Evolutionary conservation across 2,329 filamentous ascomycete genomes (phyloP), one percentile per base, ranked within the genome.

Genomic region (Pyricularia pennisetigena): DNA sequence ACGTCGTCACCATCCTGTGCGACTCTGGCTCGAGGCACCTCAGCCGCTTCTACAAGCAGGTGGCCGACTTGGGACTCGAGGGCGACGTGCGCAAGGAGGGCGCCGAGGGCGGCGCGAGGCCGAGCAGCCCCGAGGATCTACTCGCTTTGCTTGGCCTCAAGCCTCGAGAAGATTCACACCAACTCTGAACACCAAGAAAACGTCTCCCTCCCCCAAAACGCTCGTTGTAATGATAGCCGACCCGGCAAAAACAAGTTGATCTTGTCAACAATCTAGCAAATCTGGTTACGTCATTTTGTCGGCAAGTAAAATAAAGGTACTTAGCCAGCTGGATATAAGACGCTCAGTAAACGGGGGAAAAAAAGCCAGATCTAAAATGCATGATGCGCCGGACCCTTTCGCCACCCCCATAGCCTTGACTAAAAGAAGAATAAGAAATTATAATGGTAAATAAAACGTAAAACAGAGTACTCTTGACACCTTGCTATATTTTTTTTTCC

Each of bases 11-110:
- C 0, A 82, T 96, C n/a, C 79, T 95, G 8, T 95, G 92, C 77
- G 92, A 96, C 79, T 88, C 86, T n/a, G 90, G 92, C n/a, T 88
- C 88, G 10, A 84, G 92, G 71, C 92, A 95, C 77, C 78, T 95
- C 67, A 93, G 90, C 79, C 94, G 94, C 78, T 94, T 96, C 75
- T 95, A 91, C 90, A 91, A 89, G 74, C 82, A 85, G 71, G 86
- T 92, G 67, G 89, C 86, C 26, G 85, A 88, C 67, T 81, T 90
- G 76, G 90, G 88, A 3, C 79, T 92, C 26, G 87, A 91, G 70
- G 80, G 85, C 32, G 86, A 90, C 64, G 77, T 63, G 5, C 49
- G 79, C 49, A 79, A 80, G 67, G 74, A 79, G 70, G 75, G 75
- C 59, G 64, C 29, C 54, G 4, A 28, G 59, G 59, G 24, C n/a